Base-by-base conservation (phyloP, 176 grass and related monocot genomes). In the Ensete ventricosum region DNA sequence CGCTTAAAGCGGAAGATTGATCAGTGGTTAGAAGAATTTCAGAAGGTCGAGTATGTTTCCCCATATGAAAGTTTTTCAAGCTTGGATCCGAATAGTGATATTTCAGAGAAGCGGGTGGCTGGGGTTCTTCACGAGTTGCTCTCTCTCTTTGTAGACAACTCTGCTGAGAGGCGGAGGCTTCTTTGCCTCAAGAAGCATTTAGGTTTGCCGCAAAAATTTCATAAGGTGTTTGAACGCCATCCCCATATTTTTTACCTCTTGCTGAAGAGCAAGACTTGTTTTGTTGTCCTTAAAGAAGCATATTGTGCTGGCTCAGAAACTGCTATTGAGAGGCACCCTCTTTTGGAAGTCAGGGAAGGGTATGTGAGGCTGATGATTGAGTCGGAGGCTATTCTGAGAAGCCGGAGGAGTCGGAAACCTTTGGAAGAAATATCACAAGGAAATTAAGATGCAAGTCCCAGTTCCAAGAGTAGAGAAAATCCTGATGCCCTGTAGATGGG, bases 251-350 rank as follows among this genome's bases (percentile, higher is more conserved):
- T 96, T 77, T 96, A 96, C 78, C 81, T 89, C 55, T 64, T 96
- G 64, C 71, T 96, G 83, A 91, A 92, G 86, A 83, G 84, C 48
- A 96, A 96, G 26, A 82, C 86, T 9, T 91, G 89, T 68, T 92
- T 92, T 81, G 84, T 83, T 82, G 82, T 96, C 58, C 92, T 96
- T 78, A 96, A 96, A 77, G 92, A 96, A 57, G 86, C 88, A 21
- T 96, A 96, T 81, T 77, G 73, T 77, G 82, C 80, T 72, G 71
- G 77, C 20, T 81, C 64, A 80, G 74, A 73, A 12, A 85, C 84
- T 5, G 48, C 72, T 13, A 77, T 91, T 17, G 62, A 79, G 50
- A 81, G 67, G 26, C 92, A 96, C 59, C 92, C 88, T 1, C 78
- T 96, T 77, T 69, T 96, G 11, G 76, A 77, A 50, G 80, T 89